Percentiles rank a stretch among this genome's conserved stretches.
Evolutionary conservation across 257 asterid species (phyloP).

Genomic region (Penstemon barbatus): DNA sequence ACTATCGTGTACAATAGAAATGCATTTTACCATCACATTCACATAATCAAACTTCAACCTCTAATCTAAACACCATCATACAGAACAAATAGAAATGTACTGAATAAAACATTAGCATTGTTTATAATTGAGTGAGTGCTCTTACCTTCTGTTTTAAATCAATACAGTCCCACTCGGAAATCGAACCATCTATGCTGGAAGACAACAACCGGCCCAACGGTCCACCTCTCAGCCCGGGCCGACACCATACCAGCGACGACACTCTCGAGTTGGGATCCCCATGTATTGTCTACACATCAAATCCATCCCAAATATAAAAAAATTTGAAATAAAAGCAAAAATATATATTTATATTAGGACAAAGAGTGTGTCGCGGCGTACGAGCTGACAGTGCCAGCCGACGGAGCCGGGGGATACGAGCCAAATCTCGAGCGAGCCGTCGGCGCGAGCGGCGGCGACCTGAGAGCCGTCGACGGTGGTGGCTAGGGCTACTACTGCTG

Average conservation of each 20-base stretch:
- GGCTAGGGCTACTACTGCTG: slow-evolving; percentile 14
- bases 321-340: no score
- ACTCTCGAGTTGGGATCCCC: slow-evolving; percentile 81
- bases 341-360: background rate
- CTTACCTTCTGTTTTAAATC: slow-evolving; percentile 75
- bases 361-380: slow-evolving; percentile 36
- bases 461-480: slow-evolving; percentile 11
- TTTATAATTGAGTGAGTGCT: background rate
- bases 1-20: no score
- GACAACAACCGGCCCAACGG: slow-evolving; percentile 69
- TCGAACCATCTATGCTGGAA: slow-evolving; percentile 82
- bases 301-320: background rate
- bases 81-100: no score
- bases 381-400: slow-evolving; percentile 99
- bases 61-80: no score
- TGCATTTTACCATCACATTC: no score
- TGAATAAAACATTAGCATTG: background rate
- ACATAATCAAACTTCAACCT: no score
- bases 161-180: slow-evolving; percentile 87
- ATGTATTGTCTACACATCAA: slow-evolving; percentile 63
- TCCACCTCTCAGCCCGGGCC: slow-evolving; percentile 53
- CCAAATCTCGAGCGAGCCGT: slow-evolving; percentile 93
- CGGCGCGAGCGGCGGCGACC: slow-evolving; percentile 90
- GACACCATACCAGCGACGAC: slow-evolving; percentile 92
- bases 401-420: slow-evolving; percentile 98